A percentile compares a stretch with the other conserved stretches of the same genome.
phyloP scores from a whole-genome alignment of 805 yeast genomes.

The Saccharomycopsis fodiens region DNA sequence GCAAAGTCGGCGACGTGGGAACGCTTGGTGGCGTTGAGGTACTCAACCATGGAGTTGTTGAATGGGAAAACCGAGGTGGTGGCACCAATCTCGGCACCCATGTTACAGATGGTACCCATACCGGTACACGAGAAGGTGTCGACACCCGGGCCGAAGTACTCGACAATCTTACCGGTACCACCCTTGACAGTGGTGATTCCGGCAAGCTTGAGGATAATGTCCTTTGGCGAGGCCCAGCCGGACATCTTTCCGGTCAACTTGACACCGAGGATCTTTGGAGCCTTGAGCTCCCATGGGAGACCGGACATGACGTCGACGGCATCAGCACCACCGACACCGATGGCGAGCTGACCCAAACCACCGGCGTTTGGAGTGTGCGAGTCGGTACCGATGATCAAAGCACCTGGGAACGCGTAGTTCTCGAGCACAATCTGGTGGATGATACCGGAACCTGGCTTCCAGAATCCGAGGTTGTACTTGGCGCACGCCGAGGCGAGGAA shows the following conservation, averaged over 20 bases:
- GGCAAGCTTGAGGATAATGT: constrained; percentile 86
- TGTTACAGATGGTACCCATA: constrained; percentile 99
- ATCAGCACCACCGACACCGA: constrained; percentile 99
- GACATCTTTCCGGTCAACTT: constrained; percentile 80
- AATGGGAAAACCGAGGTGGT: constrained; percentile 97
- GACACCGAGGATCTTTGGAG: constrained; percentile 92
- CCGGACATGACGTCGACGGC: constrained; percentile 98
- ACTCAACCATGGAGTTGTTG: constrained; percentile 61
- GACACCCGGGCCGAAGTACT: constrained; percentile 95
- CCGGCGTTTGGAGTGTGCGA: constrained; percentile 99
- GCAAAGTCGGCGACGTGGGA: constrained; percentile 78
- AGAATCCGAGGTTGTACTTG: constrained; percentile 93
- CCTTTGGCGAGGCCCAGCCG: constrained; percentile 98
- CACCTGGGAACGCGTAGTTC: constrained; percentile 94
- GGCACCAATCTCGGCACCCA: constrained; percentile 99
- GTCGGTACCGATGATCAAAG: constrained; percentile 96
- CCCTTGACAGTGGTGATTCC: constrained; percentile 94
- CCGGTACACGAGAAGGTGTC: constrained; percentile 88
- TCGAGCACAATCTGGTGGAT: constrained; percentile 97
- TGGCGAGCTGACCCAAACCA: constrained; percentile 96
- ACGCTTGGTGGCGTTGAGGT: constrained; percentile 79
- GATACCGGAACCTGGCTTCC: constrained; percentile 99
- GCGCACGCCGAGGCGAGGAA: constrained; percentile 89
- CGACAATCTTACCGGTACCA: constrained; percentile 95
- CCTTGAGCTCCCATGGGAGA: constrained; percentile 98